phyloP scores from a whole-genome alignment of 176 grass and related monocot species.

The Carex pumila region DNA sequence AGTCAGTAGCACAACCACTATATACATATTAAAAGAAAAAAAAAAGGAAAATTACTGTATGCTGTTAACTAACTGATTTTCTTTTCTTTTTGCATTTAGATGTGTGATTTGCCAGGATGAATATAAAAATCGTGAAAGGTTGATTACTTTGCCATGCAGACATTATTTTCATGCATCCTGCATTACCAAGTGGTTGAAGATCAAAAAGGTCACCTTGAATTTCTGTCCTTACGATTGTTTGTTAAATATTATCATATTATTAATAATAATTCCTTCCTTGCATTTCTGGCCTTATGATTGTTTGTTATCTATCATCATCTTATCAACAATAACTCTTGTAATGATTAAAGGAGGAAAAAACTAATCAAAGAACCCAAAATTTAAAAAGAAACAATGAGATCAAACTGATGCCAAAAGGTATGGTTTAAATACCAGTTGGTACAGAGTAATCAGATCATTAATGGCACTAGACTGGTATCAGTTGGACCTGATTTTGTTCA shows the following conservation, averaged over 20 bases:
- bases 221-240: neutral
- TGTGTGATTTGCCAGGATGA: constrained; percentile 61
- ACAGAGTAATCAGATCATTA: neutral
- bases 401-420: neutral
- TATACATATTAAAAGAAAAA: neutral
- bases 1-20: neutral
- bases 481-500: neutral
- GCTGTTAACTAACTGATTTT: neutral
- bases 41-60: neutral
- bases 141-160: constrained; percentile 75
- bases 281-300: neutral
- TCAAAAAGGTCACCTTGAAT: constrained; percentile 44
- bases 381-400: neutral
- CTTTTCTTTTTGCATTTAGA: constrained; percentile 31
- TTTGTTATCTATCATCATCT: neutral
- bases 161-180: constrained; percentile 66
- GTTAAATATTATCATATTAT: neutral
- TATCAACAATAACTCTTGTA: neutral
- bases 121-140: constrained; percentile 36
- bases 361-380: neutral
- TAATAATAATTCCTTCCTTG: neutral
- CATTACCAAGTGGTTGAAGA: constrained; percentile 62
- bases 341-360: neutral
- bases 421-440: neutral
- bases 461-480: neutral